Base-by-base conservation (phyloP, 2,329 filamentous ascomycete species). In the Penicillium decumbens region DNA sequence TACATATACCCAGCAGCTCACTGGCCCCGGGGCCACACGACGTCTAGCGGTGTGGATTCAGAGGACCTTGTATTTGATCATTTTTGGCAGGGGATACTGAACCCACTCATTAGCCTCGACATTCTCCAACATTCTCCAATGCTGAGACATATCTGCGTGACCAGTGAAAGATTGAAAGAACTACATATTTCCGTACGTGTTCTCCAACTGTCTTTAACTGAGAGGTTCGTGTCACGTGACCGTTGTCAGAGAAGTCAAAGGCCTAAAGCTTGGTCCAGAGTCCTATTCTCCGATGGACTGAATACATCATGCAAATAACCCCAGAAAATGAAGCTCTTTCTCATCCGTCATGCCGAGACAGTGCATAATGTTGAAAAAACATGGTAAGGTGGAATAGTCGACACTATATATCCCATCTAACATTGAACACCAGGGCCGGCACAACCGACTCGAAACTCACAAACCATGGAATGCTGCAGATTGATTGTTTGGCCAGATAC, bases 261-360 rank as follows among this genome's bases (percentile, higher is more conserved):
- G 15, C 8, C 12, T 3, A 12, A 37, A 10, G 33, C 6, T 37
- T 13, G 32, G 8, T 37, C n/a, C 3, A 23, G 20, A 18, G 1
- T 18, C n/a, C 20, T 8, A 9, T 20, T 15, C n/a, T 20, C 18
- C 33, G 12, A 4, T 24, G n/a, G n/a, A 3, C 10, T 5, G 3
- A 23, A 20, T 6, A 27, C 20, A 45, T 4, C 2, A 28, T 18
- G 20, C 18, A 25, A 7, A n/a, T 30, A 43, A 25, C 33, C 28
- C 12, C 8, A 13, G 15, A 43, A 23, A 4, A 81, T 86, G 80
- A 79, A 77, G 64, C 69, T 95, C 47, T 83, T 90, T 62, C 78
- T 95, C 61, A 82, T 95, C 62, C 84, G 90, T 49, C 90, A 95
- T 76, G 90, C 85, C 64, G 90, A 95, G 74, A 92, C 89, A 13